Evolutionary conservation across 495 filamentous ascomycete species (phyloP).

Genomic region (Penicillium bovifimosum): DNA sequence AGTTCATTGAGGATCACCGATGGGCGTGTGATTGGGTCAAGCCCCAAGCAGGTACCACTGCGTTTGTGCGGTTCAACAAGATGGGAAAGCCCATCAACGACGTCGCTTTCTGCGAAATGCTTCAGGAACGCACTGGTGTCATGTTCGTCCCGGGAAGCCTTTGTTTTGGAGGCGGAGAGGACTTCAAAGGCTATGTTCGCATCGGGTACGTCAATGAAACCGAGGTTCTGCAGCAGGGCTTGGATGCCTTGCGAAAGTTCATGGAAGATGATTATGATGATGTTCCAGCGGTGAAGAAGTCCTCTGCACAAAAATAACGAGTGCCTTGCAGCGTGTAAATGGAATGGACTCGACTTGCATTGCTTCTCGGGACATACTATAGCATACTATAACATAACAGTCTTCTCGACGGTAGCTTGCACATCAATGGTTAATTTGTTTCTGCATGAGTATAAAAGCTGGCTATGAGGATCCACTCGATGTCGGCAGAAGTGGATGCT

Average conservation of each 20-base stretch:
- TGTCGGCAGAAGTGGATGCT: too few relatives aligned
- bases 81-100: constrained; percentile 66
- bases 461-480: too few relatives aligned
- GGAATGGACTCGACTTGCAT: too few relatives aligned
- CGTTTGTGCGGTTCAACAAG: constrained; percentile 64
- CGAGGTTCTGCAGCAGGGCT: constrained; percentile 58
- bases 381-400: too few relatives aligned
- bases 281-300: constrained; percentile 38
- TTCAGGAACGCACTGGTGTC: constrained; percentile 68
- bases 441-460: too few relatives aligned
- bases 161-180: constrained; percentile 66
- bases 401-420: too few relatives aligned
- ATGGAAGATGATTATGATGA: constrained; percentile 55
- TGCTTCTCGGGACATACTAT: too few relatives aligned
- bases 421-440: too few relatives aligned
- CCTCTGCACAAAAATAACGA: background rate
- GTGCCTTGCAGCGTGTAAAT: background rate
- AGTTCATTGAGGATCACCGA: constrained; percentile 60
- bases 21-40: constrained; percentile 65
- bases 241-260: constrained; percentile 58
- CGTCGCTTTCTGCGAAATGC: constrained; percentile 60
- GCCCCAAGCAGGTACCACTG: constrained; percentile 79
- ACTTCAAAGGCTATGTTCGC: constrained; percentile 74
- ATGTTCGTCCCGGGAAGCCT: constrained; percentile 70
- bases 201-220: constrained; percentile 77